These are phyloP conservation scores for Metschnikowia sp. DNA, from an alignment of 805 yeast species.

Conservation along the genomic window DNA sequence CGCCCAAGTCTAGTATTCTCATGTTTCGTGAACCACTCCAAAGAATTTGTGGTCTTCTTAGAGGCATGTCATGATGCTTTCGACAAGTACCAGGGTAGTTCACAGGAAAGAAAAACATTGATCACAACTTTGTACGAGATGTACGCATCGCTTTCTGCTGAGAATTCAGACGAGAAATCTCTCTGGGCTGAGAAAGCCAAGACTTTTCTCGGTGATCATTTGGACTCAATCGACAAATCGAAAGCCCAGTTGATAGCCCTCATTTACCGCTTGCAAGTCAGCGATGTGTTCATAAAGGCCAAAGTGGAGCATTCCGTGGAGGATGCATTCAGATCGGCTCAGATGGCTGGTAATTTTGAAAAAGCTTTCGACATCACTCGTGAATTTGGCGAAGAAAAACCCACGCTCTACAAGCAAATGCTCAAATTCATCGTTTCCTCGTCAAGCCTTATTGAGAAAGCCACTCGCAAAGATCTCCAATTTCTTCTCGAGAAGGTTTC, in stretches of 20 bases:
- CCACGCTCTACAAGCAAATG: slow-evolving; percentile 64
- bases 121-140: slow-evolving; percentile 78
- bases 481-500: slow-evolving; percentile 53
- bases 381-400: slow-evolving; percentile 58
- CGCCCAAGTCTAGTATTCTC: slow-evolving; percentile 83
- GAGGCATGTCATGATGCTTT: slow-evolving; percentile 87
- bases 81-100: slow-evolving; percentile 68
- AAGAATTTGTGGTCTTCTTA: slow-evolving; percentile 84
- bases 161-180: slow-evolving; percentile 26
- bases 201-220: slow-evolving; percentile 44
- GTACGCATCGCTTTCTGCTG: slow-evolving; percentile 58
- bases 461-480: slow-evolving; percentile 49
- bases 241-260: slow-evolving; percentile 56
- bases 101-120: slow-evolving; percentile 67
- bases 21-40: slow-evolving; percentile 79
- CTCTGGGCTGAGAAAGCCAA: slow-evolving; percentile 70
- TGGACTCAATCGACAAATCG: slow-evolving; percentile 51
- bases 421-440: slow-evolving; percentile 60
- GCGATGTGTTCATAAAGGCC: slow-evolving; percentile 41
- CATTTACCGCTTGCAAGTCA: slow-evolving; percentile 44
- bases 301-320: slow-evolving; percentile 45
- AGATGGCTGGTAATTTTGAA: slow-evolving; percentile 53
- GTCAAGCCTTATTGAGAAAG: slow-evolving; percentile 45
- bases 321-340: slow-evolving; percentile 60
- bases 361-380: slow-evolving; percentile 57